Percentiles rank a stretch among this genome's conserved stretches.
Evolutionary conservation across 78 protist genomes (phyloP).

Genomic region (Guillardia theta): DNA sequence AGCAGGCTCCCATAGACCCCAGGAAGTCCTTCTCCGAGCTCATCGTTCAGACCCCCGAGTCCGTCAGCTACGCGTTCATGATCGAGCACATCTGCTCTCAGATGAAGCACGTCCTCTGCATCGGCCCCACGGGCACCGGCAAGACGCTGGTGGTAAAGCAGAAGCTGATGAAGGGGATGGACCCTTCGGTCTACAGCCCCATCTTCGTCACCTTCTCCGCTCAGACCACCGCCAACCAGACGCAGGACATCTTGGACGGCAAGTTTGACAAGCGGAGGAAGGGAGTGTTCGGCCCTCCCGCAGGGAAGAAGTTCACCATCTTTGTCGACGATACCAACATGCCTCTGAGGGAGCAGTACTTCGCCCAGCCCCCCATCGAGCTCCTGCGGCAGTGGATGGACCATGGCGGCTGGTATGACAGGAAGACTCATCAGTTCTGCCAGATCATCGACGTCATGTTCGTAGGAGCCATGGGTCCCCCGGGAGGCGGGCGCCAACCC

Average conservation of each 20-base stretch:
- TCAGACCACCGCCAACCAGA: slow-evolving; percentile 49
- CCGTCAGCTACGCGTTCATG: slow-evolving; percentile 53
- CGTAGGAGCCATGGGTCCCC: slow-evolving; percentile 79
- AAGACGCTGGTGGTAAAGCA: slow-evolving; percentile 44
- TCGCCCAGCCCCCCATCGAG: slow-evolving; percentile 81
- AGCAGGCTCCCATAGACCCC: slow-evolving; percentile 5
- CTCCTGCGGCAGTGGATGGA: slow-evolving; percentile 77
- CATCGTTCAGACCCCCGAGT: slow-evolving; percentile 72
- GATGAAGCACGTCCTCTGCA: slow-evolving; percentile 27
- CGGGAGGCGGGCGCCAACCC: slow-evolving; percentile 84
- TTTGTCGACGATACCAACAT: slow-evolving; percentile 82
- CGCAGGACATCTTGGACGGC: slow-evolving; percentile 61
- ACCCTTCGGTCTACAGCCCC: not conserved
- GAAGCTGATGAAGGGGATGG: not conserved
- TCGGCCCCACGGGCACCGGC: slow-evolving; percentile 64
- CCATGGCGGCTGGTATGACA: slow-evolving; percentile 77
- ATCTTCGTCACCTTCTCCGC: slow-evolving; percentile 61
- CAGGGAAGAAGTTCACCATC: slow-evolving; percentile 42
- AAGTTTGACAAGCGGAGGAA: slow-evolving; percentile 65
- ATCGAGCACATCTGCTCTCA: not conserved
- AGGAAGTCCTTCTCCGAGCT: slow-evolving; percentile 20
- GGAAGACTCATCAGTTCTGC: slow-evolving; percentile 53
- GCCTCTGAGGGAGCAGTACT: slow-evolving; percentile 63
- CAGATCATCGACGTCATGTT: slow-evolving; percentile 61
- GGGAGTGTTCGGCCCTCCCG: slow-evolving; percentile 66